These are phyloP conservation scores for Syncephalastrum contaminatum DNA, from an alignment of 371 early-diverging fungal genomes.

Conservation along the genomic window DNA sequence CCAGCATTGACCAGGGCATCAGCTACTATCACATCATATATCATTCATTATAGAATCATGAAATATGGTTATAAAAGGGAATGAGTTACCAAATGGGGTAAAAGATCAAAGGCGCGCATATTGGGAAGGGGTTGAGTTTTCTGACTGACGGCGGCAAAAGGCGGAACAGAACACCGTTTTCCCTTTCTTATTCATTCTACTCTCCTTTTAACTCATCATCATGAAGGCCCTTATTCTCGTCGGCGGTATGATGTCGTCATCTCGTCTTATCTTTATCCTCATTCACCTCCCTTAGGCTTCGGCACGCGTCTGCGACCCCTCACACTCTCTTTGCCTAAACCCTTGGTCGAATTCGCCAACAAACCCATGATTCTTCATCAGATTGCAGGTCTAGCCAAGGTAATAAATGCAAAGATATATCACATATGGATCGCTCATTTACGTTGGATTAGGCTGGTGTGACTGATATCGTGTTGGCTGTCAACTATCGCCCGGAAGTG, in stretches of 20 bases:
- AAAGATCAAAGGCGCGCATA: no score
- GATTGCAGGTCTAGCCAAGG: slow-evolving; percentile 96
- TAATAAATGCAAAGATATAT: slow-evolving; percentile 23
- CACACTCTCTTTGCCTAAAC: slow-evolving; percentile 98
- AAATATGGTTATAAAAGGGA: no score
- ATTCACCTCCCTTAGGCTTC: slow-evolving; percentile 64
- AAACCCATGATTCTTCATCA: slow-evolving; percentile 99
- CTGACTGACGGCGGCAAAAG: no score
- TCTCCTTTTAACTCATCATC: slow-evolving; percentile 13
- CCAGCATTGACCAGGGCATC: no score
- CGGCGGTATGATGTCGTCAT: slow-evolving; percentile 69
- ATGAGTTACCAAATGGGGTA: no score
- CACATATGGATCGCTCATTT: background rate
- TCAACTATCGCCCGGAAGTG: slow-evolving; percentile 97
- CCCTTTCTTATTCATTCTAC: slow-evolving; percentile 6
- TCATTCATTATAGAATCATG: no score
- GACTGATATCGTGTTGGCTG: slow-evolving; percentile 96
- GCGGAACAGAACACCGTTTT: slow-evolving; percentile 8
- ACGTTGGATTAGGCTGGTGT: slow-evolving; percentile 82
- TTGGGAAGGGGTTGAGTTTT: no score
- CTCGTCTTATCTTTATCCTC: background rate
- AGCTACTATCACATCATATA: no score
- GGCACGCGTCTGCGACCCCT: slow-evolving; percentile 99
- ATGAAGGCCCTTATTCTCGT: slow-evolving; percentile 99
- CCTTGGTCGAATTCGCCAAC: slow-evolving; percentile 98